Percentiles rank a stretch among this genome's conserved stretches.
These are phyloP conservation scores for Sphaceloma murrayae DNA, from an alignment of 2,329 filamentous ascomycete species.

Conservation along the genomic window DNA sequence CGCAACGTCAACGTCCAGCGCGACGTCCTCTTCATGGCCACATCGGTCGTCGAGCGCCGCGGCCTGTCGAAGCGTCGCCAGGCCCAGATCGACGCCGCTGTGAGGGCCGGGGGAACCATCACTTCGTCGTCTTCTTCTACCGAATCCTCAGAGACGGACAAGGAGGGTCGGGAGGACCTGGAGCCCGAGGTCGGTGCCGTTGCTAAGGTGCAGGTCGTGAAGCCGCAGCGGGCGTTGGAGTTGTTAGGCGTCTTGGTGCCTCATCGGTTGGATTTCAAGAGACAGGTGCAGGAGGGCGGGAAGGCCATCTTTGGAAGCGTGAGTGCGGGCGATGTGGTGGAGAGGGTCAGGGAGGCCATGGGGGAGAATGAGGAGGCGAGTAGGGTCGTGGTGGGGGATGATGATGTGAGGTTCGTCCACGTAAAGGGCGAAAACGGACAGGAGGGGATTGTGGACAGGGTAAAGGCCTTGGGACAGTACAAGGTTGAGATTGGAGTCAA, in stretches of 20 bases:
- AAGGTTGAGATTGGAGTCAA: slow-evolving; percentile 43
- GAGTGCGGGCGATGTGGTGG: slow-evolving; percentile 43
- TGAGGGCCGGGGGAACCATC: neutral
- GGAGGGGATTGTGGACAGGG: slow-evolving; percentile 30
- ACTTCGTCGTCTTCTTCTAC: no score
- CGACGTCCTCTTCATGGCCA: slow-evolving; percentile 36
- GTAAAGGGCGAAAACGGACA: slow-evolving; percentile 28
- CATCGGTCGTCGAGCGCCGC: slow-evolving; percentile 13
- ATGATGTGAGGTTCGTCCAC: slow-evolving; percentile 43
- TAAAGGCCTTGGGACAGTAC: slow-evolving; percentile 47
- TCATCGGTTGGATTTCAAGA: slow-evolving; percentile 33
- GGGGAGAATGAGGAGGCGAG: slow-evolving; percentile 44
- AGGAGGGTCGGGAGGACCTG: no score
- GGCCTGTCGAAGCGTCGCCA: slow-evolving; percentile 16
- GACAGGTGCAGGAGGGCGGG: slow-evolving; percentile 38
- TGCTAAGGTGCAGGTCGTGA: slow-evolving; percentile 13
- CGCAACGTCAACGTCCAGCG: slow-evolving; percentile 38
- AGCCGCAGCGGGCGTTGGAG: slow-evolving; percentile 35
- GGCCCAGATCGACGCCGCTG: slow-evolving; percentile 17
- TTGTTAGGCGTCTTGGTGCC: slow-evolving; percentile 42
- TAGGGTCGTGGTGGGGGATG: slow-evolving; percentile 40
- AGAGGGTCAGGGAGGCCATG: slow-evolving; percentile 40
- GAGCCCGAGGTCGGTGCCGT: no score
- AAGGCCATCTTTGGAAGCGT: slow-evolving; percentile 45
- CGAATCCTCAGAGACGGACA: no score